Conservation (phyloP, 495 filamentous ascomycete species). For the Lasiosphaeria ovina region DNA sequence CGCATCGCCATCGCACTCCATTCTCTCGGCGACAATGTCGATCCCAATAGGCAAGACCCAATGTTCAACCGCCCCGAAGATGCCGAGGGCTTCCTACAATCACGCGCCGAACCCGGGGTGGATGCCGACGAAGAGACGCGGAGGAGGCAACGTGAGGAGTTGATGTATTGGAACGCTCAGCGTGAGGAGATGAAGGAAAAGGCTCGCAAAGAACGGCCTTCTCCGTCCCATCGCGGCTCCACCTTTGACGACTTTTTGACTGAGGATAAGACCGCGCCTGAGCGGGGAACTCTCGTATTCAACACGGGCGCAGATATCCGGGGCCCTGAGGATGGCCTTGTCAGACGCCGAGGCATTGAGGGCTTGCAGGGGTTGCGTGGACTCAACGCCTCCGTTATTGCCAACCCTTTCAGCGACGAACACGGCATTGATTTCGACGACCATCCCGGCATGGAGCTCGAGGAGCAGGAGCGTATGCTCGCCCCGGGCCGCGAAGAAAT, state of each 20-base stretch:
- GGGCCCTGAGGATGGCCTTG: conserved; percentile 36
- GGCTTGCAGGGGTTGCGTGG: conserved; percentile 50
- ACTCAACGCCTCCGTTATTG: conserved; percentile 50
- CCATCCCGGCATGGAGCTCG: conserved; percentile 30
- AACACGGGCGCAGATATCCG: conserved; percentile 44
- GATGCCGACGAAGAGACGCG: conserved; percentile 68
- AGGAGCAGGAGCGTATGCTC: conserved; percentile 32
- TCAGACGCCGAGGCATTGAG: conserved; percentile 46
- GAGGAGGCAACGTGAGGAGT: conserved; percentile 67
- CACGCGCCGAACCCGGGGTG: conserved; percentile 53
- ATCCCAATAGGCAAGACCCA: conserved; percentile 52
- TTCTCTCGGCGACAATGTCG: conserved; percentile 71
- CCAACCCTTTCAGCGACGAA: conserved; percentile 62
- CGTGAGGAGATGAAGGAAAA: conserved; percentile 38
- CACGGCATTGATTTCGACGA: conserved; percentile 49
- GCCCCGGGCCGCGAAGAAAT: conserved; percentile 44
- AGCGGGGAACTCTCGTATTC: conserved; percentile 50
- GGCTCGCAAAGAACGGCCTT: conserved; percentile 21
- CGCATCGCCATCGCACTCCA: conserved; percentile 77
- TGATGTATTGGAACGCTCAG: conserved; percentile 63
- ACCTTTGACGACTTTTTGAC: conserved; percentile 57
- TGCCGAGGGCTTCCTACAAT: conserved; percentile 54
- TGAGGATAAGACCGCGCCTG: conserved; percentile 40
- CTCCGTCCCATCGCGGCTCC: conserved; percentile 24
- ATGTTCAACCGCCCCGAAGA: conserved; percentile 58